These are phyloP conservation scores for Ganoderma lucidum DNA, from an alignment of 1,284 basidiomycete genomes.

Conservation along the genomic window DNA sequence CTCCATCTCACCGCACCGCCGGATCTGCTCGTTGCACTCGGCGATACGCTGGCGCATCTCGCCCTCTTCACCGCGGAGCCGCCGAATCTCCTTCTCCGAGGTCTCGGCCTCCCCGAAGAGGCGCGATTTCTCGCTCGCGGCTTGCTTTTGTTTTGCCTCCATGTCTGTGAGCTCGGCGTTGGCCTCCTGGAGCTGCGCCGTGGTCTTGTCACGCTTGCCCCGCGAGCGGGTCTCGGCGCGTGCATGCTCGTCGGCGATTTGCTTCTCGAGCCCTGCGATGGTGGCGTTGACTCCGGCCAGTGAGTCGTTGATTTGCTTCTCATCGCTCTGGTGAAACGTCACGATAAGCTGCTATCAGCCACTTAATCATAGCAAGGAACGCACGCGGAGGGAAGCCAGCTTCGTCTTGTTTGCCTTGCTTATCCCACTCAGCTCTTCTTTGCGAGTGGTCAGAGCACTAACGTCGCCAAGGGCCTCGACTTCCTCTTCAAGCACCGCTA, in stretches of 20 bases:
- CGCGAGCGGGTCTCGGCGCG: slow-evolving; percentile 66
- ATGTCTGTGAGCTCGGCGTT: slow-evolving; percentile 37
- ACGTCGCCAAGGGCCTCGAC: slow-evolving; percentile 58
- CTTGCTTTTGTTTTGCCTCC: slow-evolving; percentile 40
- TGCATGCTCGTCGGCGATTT: slow-evolving; percentile 64
- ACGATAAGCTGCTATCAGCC: neutral
- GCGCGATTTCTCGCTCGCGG: slow-evolving; percentile 46
- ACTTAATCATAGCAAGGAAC: neutral
- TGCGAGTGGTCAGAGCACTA: slow-evolving; percentile 56
- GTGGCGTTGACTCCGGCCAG: slow-evolving; percentile 49
- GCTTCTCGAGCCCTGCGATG: slow-evolving; percentile 57
- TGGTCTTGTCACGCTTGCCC: slow-evolving; percentile 64
- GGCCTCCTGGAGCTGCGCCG: slow-evolving; percentile 56
- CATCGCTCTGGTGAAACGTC: slow-evolving; percentile 19
- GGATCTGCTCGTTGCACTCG: slow-evolving; percentile 56
- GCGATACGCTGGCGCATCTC: slow-evolving; percentile 49
- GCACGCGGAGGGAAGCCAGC: slow-evolving; percentile 56
- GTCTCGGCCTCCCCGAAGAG: slow-evolving; percentile 43
- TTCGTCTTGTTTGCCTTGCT: slow-evolving; percentile 56
- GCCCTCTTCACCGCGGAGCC: slow-evolving; percentile 44
- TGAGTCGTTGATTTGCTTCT: slow-evolving; percentile 52
- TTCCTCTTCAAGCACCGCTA: slow-evolving; percentile 57
- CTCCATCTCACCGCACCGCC: slow-evolving; percentile 54
- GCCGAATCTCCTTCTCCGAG: slow-evolving; percentile 44
- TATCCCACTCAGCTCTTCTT: slow-evolving; percentile 52